These are phyloP conservation scores for Aspergillus ochraceus DNA, from an alignment of 2,329 filamentous ascomycete genomes.

Conservation along the genomic window DNA sequence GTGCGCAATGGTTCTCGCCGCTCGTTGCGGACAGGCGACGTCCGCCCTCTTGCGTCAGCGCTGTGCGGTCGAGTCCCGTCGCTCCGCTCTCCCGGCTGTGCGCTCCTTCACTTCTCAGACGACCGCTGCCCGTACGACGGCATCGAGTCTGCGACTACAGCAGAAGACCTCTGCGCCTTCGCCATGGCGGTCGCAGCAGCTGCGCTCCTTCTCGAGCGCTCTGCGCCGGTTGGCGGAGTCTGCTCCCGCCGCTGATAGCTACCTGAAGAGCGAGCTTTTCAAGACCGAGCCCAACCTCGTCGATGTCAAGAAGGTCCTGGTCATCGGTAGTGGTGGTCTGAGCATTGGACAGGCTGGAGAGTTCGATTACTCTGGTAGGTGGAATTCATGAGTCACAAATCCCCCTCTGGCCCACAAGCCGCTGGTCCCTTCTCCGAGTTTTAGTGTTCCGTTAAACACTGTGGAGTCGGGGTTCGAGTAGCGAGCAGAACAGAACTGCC, in stretches of 20 bases:
- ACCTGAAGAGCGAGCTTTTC: conserved; percentile 83
- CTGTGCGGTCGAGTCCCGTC: conserved; percentile 40
- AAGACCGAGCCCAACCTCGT: conserved; percentile 74
- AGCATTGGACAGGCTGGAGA: conserved; percentile 97
- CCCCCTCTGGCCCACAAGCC: background rate
- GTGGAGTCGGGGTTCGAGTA: background rate
- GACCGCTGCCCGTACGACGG: conserved; percentile 29
- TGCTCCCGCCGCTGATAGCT: conserved; percentile 80
- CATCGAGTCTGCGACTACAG: conserved; percentile 37
- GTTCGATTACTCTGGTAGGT: conserved; percentile 94
- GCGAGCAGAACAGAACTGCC: background rate
- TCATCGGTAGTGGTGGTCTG: conserved; percentile 92
- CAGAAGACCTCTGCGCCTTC: conserved; percentile 32
- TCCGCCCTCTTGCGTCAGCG: conserved; percentile 43
- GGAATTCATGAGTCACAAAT: background rate
- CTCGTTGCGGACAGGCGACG: conserved; percentile 46
- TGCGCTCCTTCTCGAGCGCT: conserved; percentile 44
- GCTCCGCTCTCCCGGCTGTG: conserved; percentile 32
- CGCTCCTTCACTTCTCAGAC: conserved; percentile 41
- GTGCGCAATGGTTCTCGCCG: conserved; percentile 47
- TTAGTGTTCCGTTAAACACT: background rate
- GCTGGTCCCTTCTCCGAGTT: background rate
- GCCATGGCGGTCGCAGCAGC: conserved; percentile 42
- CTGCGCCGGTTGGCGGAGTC: conserved; percentile 45
- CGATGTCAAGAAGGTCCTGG: conserved; percentile 93